These are phyloP conservation scores for Suillus occidentalis DNA, from an alignment of 768 basidiomycete species.

Conservation along the genomic window DNA sequence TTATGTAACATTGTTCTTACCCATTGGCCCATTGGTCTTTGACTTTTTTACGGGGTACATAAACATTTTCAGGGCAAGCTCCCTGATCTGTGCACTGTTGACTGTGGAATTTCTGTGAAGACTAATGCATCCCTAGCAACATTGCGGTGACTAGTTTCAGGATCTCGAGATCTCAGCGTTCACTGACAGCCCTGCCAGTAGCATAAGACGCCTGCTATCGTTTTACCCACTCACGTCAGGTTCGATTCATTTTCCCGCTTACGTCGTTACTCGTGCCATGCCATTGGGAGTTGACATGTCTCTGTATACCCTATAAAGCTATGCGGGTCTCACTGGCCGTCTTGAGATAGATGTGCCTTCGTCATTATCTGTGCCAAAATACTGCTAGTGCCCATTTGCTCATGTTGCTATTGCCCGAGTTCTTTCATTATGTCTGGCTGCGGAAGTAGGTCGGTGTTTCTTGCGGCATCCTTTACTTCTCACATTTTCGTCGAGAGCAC, in stretches of 20 bases:
- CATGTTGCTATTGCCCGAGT: not conserved
- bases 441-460: not conserved
- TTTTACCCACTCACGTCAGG: not conserved
- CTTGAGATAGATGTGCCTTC: not conserved
- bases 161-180: not conserved
- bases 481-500: slow-evolving; percentile 4
- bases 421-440: not conserved
- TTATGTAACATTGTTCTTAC: no score
- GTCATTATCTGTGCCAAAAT: not conserved
- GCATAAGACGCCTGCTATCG: not conserved
- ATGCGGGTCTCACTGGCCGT: not conserved
- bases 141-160: not conserved
- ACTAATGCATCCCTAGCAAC: not conserved
- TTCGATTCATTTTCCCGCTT: not conserved
- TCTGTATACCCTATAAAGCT: not conserved
- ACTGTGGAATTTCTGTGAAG: not conserved
- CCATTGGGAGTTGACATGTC: not conserved
- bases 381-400: not conserved
- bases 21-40: not conserved
- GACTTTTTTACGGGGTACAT: not conserved
- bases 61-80: not conserved
- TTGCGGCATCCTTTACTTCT: not conserved
- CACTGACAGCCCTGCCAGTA: not conserved
- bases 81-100: not conserved
- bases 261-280: not conserved